Evolutionary conservation across 192 early-diverging fungal species (phyloP).

Genomic region (Chytriomyces sp.): DNA sequence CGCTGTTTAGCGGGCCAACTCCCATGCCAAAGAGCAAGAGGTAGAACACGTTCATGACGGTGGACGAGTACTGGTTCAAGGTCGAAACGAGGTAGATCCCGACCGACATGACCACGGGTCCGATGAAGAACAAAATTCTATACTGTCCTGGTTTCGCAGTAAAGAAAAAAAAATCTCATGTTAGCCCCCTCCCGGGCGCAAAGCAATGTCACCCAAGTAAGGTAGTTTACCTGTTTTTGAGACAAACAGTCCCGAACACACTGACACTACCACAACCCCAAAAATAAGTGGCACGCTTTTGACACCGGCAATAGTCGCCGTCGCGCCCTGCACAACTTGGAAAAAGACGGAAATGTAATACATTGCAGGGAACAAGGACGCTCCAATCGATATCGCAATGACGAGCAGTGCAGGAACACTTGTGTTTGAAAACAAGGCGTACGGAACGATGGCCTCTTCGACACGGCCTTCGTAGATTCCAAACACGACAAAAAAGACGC

Average conservation of each 20-base stretch:
- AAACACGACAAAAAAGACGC: conserved; percentile 62
- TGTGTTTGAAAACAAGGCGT: conserved; percentile 57
- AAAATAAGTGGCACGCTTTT: conserved; percentile 73
- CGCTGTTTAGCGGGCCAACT: conserved; percentile 33
- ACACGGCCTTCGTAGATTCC: conserved; percentile 63
- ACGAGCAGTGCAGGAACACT: conserved; percentile 33
- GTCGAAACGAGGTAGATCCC: conserved; percentile 33
- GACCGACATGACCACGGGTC: conserved; percentile 30
- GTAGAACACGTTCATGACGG: conserved; percentile 31
- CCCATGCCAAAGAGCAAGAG: conserved; percentile 41
- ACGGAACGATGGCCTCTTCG: conserved; percentile 65
- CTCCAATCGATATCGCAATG: conserved; percentile 40
- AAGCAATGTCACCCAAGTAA: conserved; percentile 46
- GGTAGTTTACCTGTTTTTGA: conserved; percentile 15
- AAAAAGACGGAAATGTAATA: conserved; percentile 84
- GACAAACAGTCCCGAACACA: conserved; percentile 46
- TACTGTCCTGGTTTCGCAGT: conserved; percentile 34
- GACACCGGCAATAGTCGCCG: conserved; percentile 72
- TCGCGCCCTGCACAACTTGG: conserved; percentile 75
- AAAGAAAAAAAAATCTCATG: conserved; percentile 1
- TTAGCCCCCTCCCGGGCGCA: conserved; percentile 23
- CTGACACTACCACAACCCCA: conserved; percentile 68
- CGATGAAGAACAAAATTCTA: conserved; percentile 38
- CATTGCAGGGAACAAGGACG: conserved; percentile 45
- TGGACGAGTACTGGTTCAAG: conserved; percentile 23